These are phyloP conservation scores for Suhomyces yuchorum DNA, from an alignment of 1,139 yeast genomes.

Conservation along the genomic window DNA sequence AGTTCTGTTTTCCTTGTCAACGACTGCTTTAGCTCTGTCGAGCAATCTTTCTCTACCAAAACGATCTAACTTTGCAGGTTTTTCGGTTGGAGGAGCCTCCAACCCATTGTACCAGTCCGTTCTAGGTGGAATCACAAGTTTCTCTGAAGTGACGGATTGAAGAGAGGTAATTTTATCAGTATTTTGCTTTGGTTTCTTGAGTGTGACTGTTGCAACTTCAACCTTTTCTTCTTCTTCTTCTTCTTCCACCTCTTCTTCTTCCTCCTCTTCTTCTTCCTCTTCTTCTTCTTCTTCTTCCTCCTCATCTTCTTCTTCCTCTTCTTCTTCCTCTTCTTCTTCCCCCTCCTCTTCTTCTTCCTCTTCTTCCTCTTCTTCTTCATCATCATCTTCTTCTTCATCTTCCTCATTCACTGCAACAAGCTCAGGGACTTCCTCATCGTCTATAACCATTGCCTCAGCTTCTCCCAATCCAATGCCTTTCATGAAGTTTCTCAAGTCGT, in stretches of 20 bases:
- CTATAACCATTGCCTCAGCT: conserved; percentile 37
- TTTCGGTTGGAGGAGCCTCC: conserved; percentile 1
- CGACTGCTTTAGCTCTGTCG: conserved; percentile 64
- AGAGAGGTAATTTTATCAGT: conserved; percentile 52
- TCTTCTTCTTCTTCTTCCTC: conserved; percentile 30
- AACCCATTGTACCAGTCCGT: conserved; percentile 69
- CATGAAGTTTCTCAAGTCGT: conserved; percentile 68
- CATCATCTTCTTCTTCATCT: too few species aligned
- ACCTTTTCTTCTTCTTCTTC: conserved; percentile 22
- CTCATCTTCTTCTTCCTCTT: conserved; percentile 28
- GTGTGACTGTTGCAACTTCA: conserved; percentile 21
- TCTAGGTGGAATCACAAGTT: conserved; percentile 61
- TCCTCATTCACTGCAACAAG: too few species aligned
- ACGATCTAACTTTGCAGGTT: conserved; percentile 43
- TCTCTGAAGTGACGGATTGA: conserved; percentile 57
- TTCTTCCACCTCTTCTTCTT: conserved; percentile 24
- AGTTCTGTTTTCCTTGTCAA: conserved; percentile 70
- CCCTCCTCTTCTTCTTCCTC: conserved; percentile 34
- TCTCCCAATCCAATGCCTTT: conserved; percentile 62
- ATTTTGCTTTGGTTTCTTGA: conserved; percentile 19
- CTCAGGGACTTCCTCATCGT: conserved; percentile 29
- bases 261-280: conserved; percentile 26
- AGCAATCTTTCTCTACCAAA: conserved; percentile 58
- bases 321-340: conserved; percentile 30
- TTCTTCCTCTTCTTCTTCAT: conserved; percentile 24